phyloP scores from a whole-genome alignment of 139 green algal species.

The Chlorella vulgaris region DNA sequence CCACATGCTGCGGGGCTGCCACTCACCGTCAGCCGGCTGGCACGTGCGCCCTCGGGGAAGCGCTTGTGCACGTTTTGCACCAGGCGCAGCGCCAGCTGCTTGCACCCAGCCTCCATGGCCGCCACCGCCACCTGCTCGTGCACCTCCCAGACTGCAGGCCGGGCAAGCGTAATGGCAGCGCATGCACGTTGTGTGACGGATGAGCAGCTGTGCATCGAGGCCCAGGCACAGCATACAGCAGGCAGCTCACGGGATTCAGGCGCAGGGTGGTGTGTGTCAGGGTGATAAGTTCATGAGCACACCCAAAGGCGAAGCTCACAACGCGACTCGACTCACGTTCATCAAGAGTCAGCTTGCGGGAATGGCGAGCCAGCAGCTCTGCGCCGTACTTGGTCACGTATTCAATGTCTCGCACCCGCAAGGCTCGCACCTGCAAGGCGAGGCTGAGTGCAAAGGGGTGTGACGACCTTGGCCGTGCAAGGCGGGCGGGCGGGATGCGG shows the following conservation, averaged over 20 bases:
- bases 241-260: no score
- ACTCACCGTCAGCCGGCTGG: conserved; percentile 66
- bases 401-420: conserved; percentile 60
- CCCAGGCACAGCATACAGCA: no score
- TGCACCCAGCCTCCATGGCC: conserved; percentile 64
- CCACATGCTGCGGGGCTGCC: no score
- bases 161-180: no score
- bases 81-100: conserved; percentile 58
- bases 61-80: conserved; percentile 61
- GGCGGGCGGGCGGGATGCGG: no score
- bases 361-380: conserved; percentile 57
- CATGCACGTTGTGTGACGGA: no score
- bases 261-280: no score
- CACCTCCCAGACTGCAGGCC: conserved; percentile 82
- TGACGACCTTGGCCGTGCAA: no score
- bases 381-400: conserved; percentile 62
- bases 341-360: conserved; percentile 23
- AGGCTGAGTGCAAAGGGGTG: no score
- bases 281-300: no score
- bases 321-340: conserved; percentile 48
- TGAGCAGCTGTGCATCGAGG: no score
- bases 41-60: conserved; percentile 74
- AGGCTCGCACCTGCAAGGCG: conserved; percentile 65
- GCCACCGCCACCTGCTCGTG: conserved; percentile 83
- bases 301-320: no score